Percentiles rank a stretch among this genome's conserved stretches.
These are phyloP conservation scores for Neurospora tetraspora DNA, from an alignment of 495 filamentous ascomycete species.

Conservation along the genomic window DNA sequence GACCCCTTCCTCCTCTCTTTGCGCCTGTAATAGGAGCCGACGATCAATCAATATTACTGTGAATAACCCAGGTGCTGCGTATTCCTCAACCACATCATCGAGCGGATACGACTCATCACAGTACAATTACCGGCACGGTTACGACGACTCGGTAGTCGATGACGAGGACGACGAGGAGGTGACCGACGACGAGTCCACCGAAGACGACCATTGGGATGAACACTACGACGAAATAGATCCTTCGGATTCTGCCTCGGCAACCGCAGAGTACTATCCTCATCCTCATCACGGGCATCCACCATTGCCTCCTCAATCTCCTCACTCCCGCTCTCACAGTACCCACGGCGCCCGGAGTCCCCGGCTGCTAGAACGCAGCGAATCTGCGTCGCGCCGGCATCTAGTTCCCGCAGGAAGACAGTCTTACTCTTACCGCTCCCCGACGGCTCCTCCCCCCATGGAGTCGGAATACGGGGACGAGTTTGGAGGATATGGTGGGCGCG, in stretches of 20 bases:
- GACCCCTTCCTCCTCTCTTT: neutral
- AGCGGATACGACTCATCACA: conserved; percentile 20
- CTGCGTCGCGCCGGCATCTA: conserved; percentile 26
- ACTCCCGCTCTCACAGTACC: conserved; percentile 1
- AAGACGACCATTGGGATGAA: conserved; percentile 32
- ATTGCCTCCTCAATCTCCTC: neutral
- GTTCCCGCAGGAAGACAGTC: conserved; percentile 25
- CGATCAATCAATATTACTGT: conserved; percentile 41
- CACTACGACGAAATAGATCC: conserved; percentile 60
- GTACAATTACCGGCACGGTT: conserved; percentile 16
- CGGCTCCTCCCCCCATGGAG: conserved; percentile 35
- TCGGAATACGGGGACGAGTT: conserved; percentile 37
- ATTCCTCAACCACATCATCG: conserved; percentile 12
- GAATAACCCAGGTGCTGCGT: conserved; percentile 25
- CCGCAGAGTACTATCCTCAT: conserved; percentile 14
- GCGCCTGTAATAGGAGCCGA: conserved; percentile 30
- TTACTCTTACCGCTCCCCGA: conserved; percentile 25
- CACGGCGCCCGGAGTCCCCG: conserved; percentile 16
- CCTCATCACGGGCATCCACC: conserved; percentile 7
- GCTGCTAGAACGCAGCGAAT: conserved; percentile 19
- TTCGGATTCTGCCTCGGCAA: conserved; percentile 68
- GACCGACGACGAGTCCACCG: conserved; percentile 36
- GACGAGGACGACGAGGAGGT: conserved; percentile 37
- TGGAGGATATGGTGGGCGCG: conserved; percentile 20
- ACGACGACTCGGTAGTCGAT: conserved; percentile 38